Evolutionary conservation across 331 rosid genomes (phyloP).

Genomic region (Erythrophleum ivorense): DNA sequence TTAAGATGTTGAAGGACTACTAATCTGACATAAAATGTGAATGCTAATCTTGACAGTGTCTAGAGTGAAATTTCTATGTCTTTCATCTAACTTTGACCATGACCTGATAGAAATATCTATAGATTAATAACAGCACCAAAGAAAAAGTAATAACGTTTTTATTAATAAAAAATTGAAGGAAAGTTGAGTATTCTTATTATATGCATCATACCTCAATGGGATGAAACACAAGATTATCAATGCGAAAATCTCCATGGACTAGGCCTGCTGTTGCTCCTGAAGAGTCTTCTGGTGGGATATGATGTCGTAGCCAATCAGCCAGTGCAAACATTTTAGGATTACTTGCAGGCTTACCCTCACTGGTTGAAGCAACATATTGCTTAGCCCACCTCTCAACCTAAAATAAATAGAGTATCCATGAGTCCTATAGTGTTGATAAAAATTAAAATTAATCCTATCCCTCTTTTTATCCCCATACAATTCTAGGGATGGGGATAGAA

Average conservation of each 20-base stretch:
- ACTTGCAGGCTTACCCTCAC: slow-evolving; percentile 74
- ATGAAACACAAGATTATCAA: slow-evolving; percentile 92
- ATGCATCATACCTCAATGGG: slow-evolving; percentile 75
- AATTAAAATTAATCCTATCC: slow-evolving; percentile 25
- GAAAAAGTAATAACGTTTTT: slow-evolving; percentile 9
- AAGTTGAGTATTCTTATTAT: slow-evolving; percentile 19
- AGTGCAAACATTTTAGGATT: slow-evolving; percentile 89
- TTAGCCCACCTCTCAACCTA: slow-evolving; percentile 94
- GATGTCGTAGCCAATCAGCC: slow-evolving; percentile 71
- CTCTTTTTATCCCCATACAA: background rate
- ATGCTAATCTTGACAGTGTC: slow-evolving; percentile 22
- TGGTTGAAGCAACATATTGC: slow-evolving; percentile 83
- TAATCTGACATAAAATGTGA: background rate
- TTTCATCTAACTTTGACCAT: slow-evolving; percentile 29
- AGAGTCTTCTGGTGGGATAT: slow-evolving; percentile 87
- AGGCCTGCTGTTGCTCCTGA: slow-evolving; percentile 73
- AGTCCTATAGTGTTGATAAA: background rate
- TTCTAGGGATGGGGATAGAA: background rate
- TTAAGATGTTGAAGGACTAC: slow-evolving; percentile 28
- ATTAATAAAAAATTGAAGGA: slow-evolving; percentile 22
- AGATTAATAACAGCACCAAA: slow-evolving; percentile 22
- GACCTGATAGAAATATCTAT: slow-evolving; percentile 4
- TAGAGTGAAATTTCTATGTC: slow-evolving; percentile 33
- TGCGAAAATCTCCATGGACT: slow-evolving; percentile 97
- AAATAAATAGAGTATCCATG: slow-evolving; percentile 28